Percentiles rank a stretch among this genome's conserved stretches.
Conservation (phyloP, 1,284 basidiomycete species). For the Heimioporus punctisporus region DNA sequence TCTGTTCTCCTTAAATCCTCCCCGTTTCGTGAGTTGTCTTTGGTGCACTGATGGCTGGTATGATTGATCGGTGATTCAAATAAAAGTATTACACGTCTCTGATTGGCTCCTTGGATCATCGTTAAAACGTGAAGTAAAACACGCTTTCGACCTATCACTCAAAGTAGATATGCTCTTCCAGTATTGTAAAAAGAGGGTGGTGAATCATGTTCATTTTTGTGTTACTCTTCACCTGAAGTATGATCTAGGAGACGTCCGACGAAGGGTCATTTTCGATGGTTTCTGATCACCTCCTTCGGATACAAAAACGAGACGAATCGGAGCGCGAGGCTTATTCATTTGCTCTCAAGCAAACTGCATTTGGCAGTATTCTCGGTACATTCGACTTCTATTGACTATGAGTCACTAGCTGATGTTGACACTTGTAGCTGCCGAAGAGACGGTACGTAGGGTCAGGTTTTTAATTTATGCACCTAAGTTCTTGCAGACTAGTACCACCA, state of each 20-base stretch:
- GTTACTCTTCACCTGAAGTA: not conserved
- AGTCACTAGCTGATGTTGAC: too few species aligned
- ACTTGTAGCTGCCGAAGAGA: too few species aligned
- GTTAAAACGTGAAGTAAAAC: constrained; percentile 9
- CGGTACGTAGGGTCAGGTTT: too few species aligned
- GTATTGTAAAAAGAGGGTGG: not conserved
- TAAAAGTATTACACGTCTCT: constrained; percentile 19
- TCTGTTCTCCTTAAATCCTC: constrained; percentile 11
- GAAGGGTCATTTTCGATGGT: constrained; percentile 14
- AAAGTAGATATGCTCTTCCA: constrained; percentile 11
- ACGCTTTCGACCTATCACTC: not conserved
- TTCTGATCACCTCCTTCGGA: constrained; percentile 13
- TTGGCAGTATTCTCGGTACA: constrained; percentile 13
- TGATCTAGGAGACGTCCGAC: not conserved
- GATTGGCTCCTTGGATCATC: constrained; percentile 23
- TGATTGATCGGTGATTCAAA: too few species aligned
- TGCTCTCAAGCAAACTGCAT: constrained; percentile 8
- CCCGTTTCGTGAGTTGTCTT: constrained; percentile 16
- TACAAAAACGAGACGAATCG: constrained; percentile 3
- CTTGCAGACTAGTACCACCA: constrained; percentile 6
- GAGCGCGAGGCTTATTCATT: not conserved
- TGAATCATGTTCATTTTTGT: too few species aligned
- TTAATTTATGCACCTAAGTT: not conserved
- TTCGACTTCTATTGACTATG: not conserved
- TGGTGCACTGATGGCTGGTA: not conserved